These are phyloP conservation scores for Colletotrichum sp. DNA, from an alignment of 2,329 filamentous ascomycete species.

Conservation along the genomic window DNA sequence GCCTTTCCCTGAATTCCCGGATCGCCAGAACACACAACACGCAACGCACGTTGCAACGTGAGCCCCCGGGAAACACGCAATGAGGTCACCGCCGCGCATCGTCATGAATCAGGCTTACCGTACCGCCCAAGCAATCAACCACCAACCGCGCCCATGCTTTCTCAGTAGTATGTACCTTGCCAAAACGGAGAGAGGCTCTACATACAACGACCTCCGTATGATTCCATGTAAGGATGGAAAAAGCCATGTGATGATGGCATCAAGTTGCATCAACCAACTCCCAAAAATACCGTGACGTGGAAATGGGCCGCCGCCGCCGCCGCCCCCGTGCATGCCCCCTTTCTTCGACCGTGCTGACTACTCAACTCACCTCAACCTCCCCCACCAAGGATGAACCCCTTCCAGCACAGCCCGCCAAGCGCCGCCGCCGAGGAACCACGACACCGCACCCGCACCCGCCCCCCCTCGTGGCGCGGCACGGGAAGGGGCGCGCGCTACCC, in stretches of 20 bases:
- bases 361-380: background rate
- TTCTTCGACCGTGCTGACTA: background rate
- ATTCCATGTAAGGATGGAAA: background rate
- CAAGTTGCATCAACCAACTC: background rate
- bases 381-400: background rate
- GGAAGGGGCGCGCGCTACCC: background rate
- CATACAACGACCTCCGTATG: background rate
- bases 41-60: background rate
- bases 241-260: background rate
- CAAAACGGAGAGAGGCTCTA: background rate
- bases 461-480: conserved; percentile 7
- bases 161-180: fast-evolving
- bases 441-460: background rate
- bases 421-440: background rate
- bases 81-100: conserved; percentile 3
- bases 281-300: background rate
- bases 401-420: background rate
- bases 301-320: background rate
- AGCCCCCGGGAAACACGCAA: background rate
- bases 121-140: background rate
- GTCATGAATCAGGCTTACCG: background rate
- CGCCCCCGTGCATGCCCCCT: background rate
- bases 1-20: background rate
- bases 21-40: background rate
- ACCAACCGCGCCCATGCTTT: background rate